Conservation (phyloP, 768 basidiomycete species). For the Psilocybe subaeruginosa region DNA sequence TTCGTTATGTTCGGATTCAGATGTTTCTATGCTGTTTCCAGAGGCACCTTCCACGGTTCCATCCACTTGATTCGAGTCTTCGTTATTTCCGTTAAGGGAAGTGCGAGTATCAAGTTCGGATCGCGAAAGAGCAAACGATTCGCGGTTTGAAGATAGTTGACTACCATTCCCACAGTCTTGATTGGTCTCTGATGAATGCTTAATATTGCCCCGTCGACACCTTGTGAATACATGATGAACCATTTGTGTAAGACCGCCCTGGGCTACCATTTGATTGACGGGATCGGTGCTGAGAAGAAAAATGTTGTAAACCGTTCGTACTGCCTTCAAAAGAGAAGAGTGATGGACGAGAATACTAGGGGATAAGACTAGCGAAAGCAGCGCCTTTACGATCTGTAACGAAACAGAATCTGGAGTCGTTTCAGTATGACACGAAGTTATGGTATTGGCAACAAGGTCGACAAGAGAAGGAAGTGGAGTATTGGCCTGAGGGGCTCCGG, state of each 20-base stretch:
- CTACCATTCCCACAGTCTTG: conserved; percentile 7
- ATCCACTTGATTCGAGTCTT: background rate
- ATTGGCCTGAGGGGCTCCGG: conserved; percentile 47
- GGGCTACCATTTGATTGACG: conserved; percentile 97
- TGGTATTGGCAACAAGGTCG: conserved; percentile 92
- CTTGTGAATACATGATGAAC: conserved; percentile 95
- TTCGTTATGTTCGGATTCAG: conserved; percentile 6
- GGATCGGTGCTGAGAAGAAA: conserved; percentile 89
- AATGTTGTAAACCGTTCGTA: conserved; percentile 97
- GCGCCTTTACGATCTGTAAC: conserved; percentile 94
- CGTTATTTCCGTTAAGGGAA: background rate
- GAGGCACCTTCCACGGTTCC: background rate
- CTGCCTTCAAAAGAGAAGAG: conserved; percentile 92
- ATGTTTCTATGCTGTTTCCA: background rate
- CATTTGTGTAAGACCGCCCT: conserved; percentile 97
- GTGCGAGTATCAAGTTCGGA: conserved; percentile 7
- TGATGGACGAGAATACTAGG: conserved; percentile 90
- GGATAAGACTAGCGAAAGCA: conserved; percentile 88
- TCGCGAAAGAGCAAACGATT: conserved; percentile 14
- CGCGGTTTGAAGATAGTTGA: conserved; percentile 19
- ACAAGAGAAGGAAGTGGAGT: conserved; percentile 77
- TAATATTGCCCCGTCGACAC: conserved; percentile 48
- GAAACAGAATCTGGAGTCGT: conserved; percentile 89
- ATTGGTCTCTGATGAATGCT: conserved; percentile 9
- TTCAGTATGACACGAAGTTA: conserved; percentile 90